Evolutionary conservation across 2,329 filamentous ascomycete genomes (phyloP), one percentile per base, ranked within the genome.

Genomic region (Cadophora malorum): DNA sequence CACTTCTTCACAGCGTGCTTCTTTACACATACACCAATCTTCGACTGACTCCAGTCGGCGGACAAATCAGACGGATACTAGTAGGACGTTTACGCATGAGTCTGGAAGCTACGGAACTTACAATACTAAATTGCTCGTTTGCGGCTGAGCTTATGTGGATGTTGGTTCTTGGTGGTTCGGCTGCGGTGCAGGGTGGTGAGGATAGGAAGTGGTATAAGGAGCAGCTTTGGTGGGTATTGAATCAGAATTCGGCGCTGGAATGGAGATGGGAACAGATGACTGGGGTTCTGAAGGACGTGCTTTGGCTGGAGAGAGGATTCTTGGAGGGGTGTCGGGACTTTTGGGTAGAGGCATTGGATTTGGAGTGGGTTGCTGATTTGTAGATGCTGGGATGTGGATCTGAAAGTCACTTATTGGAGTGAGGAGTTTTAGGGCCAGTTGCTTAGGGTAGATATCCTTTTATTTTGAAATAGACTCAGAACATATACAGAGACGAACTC

Each of bases 181-280:
- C 59, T 10, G 59, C 47, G 9, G 25, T 3, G 2, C 45, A 23
- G 10, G 28, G 60, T 8, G 47, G 45, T 25, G 31, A 52, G 19
- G 60, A 63, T 23, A n/a, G 31, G n/a, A 35, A 52, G 33, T 63
- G 60, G 60, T 52, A 52, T 25, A 63, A 63, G 28, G 41, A 63
- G 28, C 60, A 53, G n/a, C 12, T 63, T 4, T 50, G 47, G 45
- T 50, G 47, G 60, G 47, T 63, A 4, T 23, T 53, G 12, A 35
- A 35, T 16, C 45, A 21, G 4, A 63, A 50, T 60, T 25, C 23
- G 10, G 58, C 58, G 12, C 41, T 60, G 23, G 58, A 60, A 7
- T 47, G 58, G 58, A 47, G 14, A 0, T 63, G 60, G 60, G 47
- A 63, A 25, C 25, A 35, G 45, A 53, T 45, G 10, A 38, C 25